Conservation (phyloP, 768 basidiomycete species). For the Naganishia onofrii region DNA sequence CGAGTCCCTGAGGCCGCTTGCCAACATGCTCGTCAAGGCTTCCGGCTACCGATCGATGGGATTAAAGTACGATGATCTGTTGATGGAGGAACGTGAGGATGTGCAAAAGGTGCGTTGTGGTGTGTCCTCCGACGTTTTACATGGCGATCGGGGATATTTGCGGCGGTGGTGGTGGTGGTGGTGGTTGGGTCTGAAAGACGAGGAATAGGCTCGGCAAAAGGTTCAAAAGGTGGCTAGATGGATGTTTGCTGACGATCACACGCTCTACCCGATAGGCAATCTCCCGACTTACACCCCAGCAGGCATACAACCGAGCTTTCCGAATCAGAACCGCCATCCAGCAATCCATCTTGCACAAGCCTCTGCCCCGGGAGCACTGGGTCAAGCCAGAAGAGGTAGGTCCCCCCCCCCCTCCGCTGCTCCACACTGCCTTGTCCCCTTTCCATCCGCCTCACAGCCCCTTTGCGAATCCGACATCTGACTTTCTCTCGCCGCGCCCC, state of each 20-base stretch:
- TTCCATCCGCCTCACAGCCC: too few species aligned
- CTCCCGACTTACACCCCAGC: slow-evolving; percentile 69
- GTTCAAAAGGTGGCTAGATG: neutral
- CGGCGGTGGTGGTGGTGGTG: neutral
- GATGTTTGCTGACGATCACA: neutral
- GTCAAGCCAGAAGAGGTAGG: slow-evolving; percentile 70
- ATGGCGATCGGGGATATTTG: neutral
- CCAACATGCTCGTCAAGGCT: slow-evolving; percentile 75
- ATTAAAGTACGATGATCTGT: slow-evolving; percentile 89
- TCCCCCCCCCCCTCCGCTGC: slow-evolving; percentile 24
- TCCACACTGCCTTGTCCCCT: neutral
- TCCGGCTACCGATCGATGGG: slow-evolving; percentile 83
- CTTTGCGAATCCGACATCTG: too few species aligned
- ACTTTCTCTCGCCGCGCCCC: too few species aligned
- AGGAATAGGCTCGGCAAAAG: neutral
- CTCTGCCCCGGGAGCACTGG: slow-evolving; percentile 80
- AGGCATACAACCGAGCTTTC: slow-evolving; percentile 85
- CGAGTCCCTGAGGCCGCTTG: slow-evolving; percentile 70
- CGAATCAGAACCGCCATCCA: slow-evolving; percentile 73
- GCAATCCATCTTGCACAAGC: slow-evolving; percentile 70
- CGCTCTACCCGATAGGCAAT: slow-evolving; percentile 66
- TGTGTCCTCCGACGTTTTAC: neutral
- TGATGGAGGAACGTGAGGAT: slow-evolving; percentile 48
- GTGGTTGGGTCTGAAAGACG: too few species aligned
- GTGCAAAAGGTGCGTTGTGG: slow-evolving; percentile 47